Percentiles rank a stretch among this genome's conserved stretches.
Conservation (phyloP, 768 basidiomycete genomes). For the Infundibulicybe gibba region DNA sequence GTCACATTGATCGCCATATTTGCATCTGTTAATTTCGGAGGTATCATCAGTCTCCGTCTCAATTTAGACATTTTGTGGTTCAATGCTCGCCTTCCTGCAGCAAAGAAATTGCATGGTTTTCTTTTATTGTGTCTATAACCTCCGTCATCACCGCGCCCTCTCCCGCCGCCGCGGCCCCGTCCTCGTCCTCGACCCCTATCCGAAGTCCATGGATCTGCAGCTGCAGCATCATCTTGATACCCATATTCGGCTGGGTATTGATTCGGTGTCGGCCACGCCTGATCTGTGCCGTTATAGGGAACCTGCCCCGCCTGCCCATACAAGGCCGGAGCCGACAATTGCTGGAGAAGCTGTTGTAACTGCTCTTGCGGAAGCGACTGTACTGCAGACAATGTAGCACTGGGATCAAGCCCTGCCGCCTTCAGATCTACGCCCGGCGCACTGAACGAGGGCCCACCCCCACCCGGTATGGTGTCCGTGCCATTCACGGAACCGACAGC, state of each 20-base stretch:
- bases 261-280: constrained; percentile 35
- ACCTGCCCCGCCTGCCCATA: constrained; percentile 19
- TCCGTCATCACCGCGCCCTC: constrained; percentile 48
- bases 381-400: constrained; percentile 38
- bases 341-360: constrained; percentile 57
- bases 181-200: constrained; percentile 55
- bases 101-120: constrained; percentile 89
- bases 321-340: constrained; percentile 22
- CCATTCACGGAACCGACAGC: constrained; percentile 28
- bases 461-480: constrained; percentile 15
- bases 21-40: constrained; percentile 71
- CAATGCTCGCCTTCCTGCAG: constrained; percentile 88
- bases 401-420: constrained; percentile 41
- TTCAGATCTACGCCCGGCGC: constrained; percentile 29
- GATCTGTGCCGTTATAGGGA: constrained; percentile 32
- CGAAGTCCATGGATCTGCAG: constrained; percentile 38
- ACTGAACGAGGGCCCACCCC: constrained; percentile 28
- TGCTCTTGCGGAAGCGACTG: constrained; percentile 53
- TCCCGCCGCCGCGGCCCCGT: constrained; percentile 49
- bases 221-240: constrained; percentile 42
- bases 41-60: constrained; percentile 36
- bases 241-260: constrained; percentile 44
- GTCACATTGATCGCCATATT: constrained; percentile 85
- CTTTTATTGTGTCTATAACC: constrained; percentile 79
- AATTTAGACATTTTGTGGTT: constrained; percentile 35